phyloP scores from a whole-genome alignment of 306 rosid genomes.

The Lathyrus sativus region DNA sequence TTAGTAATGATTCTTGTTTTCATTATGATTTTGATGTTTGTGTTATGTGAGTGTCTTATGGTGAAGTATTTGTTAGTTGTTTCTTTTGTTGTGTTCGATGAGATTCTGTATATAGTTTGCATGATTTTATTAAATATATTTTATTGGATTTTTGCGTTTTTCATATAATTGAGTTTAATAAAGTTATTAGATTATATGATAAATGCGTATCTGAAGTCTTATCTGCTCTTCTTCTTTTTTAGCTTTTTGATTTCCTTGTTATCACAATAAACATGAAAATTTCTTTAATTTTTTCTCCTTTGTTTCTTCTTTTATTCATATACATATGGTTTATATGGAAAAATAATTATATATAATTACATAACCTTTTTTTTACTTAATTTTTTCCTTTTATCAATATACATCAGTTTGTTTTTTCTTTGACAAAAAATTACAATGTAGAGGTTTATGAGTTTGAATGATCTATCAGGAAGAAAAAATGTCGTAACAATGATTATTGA shows the following conservation, averaged over 20 bases:
- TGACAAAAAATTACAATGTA: neutral
- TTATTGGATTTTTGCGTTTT: no score
- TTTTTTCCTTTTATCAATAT: neutral
- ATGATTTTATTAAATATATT: no score
- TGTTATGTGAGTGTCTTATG: no score
- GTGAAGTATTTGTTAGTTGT: no score
- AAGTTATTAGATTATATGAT: no score
- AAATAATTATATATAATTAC: neutral
- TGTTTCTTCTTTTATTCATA: neutral
- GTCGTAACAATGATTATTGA: conserved; percentile 51
- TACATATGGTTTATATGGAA: neutral
- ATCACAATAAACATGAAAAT: neutral
- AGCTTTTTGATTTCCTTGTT: conserved; percentile 35
- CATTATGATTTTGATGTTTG: no score
- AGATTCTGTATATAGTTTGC: no score
- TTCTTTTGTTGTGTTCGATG: no score
- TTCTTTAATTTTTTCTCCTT: neutral
- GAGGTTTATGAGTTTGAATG: conserved; percentile 42
- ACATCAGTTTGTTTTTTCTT: neutral
- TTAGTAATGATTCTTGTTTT: no score
- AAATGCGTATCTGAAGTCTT: conserved; percentile 32
- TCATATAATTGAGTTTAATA: no score
- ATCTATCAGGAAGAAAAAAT: conserved; percentile 47
- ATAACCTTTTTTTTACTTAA: neutral
- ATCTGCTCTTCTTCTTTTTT: conserved; percentile 91